Evolutionary conservation across 495 filamentous ascomycete genomes (phyloP).

Genomic region (Penicillium robsamsonii): DNA sequence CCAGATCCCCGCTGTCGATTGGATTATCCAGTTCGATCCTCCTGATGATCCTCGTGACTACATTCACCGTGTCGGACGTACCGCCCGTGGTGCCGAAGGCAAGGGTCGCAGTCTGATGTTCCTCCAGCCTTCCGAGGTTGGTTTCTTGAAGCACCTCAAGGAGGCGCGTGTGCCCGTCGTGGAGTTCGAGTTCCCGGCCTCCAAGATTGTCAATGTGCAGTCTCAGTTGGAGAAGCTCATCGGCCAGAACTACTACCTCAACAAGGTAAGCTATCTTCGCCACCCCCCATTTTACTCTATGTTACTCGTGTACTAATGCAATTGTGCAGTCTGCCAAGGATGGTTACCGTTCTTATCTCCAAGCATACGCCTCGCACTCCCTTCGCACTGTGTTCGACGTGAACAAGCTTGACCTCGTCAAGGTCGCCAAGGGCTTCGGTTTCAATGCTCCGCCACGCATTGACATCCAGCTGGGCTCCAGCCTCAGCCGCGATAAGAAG

Average conservation of each 20-base stretch:
- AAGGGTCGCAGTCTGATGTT: constrained; percentile 87
- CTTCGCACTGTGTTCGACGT: constrained; percentile 91
- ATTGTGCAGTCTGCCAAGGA: constrained; percentile 58
- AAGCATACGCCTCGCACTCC: constrained; percentile 90
- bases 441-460: constrained; percentile 87
- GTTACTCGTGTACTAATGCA: constrained; percentile 16
- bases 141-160: constrained; percentile 89
- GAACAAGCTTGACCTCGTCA: constrained; percentile 86
- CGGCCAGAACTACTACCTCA: constrained; percentile 91
- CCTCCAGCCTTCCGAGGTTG: constrained; percentile 86
- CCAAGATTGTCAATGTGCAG: constrained; percentile 93
- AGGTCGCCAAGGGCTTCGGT: constrained; percentile 92
- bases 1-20: constrained; percentile 86
- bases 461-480: constrained; percentile 83
- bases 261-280: constrained; percentile 57
- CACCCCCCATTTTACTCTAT: neutral
- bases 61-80: constrained; percentile 95
- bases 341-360: constrained; percentile 79
- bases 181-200: constrained; percentile 90
- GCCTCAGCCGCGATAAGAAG: constrained; percentile 88
- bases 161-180: constrained; percentile 89
- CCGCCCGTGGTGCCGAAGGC: constrained; percentile 78
- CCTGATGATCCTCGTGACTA: constrained; percentile 90
- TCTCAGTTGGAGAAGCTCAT: constrained; percentile 91
- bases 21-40: constrained; percentile 94